These are phyloP conservation scores for Globisporangium yorkense DNA, from an alignment of 352 stramenopile genomes.

Conservation along the genomic window DNA sequence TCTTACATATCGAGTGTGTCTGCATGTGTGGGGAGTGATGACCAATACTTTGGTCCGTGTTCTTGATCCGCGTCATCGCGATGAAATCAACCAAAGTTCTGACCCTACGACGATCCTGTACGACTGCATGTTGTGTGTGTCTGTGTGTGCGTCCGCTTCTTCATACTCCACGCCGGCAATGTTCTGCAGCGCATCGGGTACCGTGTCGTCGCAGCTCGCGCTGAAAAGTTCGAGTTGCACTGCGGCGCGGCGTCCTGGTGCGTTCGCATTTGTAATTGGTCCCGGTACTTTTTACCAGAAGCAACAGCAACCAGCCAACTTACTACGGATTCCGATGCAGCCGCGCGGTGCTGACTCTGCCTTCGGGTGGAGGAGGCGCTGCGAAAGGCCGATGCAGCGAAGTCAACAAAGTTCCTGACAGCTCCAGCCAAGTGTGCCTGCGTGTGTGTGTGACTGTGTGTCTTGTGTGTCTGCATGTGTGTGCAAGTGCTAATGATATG, in stretches of 20 bases:
- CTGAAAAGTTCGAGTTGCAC: slow-evolving; percentile 73
- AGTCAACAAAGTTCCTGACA: slow-evolving; percentile 87
- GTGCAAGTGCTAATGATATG: slow-evolving; percentile 71
- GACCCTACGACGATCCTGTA: slow-evolving; percentile 34
- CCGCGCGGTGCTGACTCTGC: slow-evolving; percentile 6
- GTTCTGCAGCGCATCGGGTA: slow-evolving; percentile 38
- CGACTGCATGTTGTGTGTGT: slow-evolving; percentile 4
- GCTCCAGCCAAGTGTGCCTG: slow-evolving; percentile 8
- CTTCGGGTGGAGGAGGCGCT: slow-evolving; percentile 11
- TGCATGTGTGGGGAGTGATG: slow-evolving; percentile 51
- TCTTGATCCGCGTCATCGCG: slow-evolving; percentile 88
- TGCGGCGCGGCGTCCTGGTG: slow-evolving; percentile 16
- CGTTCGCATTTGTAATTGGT: slow-evolving; percentile 75
- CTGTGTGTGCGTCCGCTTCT: slow-evolving; percentile 44
- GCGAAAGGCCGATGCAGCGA: slow-evolving; percentile 28
- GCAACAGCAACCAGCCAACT: slow-evolving; percentile 74
- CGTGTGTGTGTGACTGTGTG: slow-evolving; percentile 20
- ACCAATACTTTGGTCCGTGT: slow-evolving; percentile 91
- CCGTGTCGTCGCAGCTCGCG: slow-evolving; percentile 27
- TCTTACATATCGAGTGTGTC: slow-evolving; percentile 1
- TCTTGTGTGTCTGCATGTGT: slow-evolving; percentile 5
- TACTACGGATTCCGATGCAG: slow-evolving; percentile 80
- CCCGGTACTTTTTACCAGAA: slow-evolving; percentile 87
- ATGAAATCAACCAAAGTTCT: slow-evolving; percentile 89
- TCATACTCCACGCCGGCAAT: slow-evolving; percentile 88